Conservation (phyloP, 2,329 filamentous ascomycete species). For the Ilyonectria sp. region DNA sequence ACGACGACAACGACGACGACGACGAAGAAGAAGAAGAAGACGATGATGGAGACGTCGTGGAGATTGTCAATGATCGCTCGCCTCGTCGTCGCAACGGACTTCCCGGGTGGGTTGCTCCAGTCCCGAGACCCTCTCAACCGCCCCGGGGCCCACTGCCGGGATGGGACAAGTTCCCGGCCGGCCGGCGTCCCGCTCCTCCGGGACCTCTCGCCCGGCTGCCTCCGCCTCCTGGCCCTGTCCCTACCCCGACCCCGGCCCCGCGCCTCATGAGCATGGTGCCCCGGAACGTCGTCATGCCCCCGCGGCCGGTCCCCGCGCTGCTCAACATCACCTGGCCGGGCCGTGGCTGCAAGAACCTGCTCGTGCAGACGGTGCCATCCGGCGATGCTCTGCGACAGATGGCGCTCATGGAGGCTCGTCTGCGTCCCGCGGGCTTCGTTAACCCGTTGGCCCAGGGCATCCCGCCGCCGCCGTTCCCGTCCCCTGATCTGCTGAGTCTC, state of each 20-base stretch:
- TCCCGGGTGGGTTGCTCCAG: slow-evolving; percentile 1
- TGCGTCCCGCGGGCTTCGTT: slow-evolving; percentile 33
- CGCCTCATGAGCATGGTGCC: neutral
- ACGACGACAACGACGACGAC: slow-evolving; percentile 20
- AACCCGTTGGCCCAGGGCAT: slow-evolving; percentile 7
- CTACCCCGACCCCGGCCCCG: too few species aligned
- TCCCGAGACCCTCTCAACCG: slow-evolving; percentile 4
- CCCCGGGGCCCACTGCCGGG: slow-evolving; percentile 5
- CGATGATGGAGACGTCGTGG: slow-evolving; percentile 7
- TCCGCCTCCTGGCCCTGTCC: slow-evolving; percentile 11
- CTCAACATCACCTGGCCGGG: slow-evolving; percentile 48
- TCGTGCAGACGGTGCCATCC: slow-evolving; percentile 47
- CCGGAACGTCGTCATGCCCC: neutral
- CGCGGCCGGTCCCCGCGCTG: slow-evolving; percentile 38
- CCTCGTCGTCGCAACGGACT: slow-evolving; percentile 8
- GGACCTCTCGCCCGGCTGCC: slow-evolving; percentile 9
- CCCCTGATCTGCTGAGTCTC: slow-evolving; percentile 15
- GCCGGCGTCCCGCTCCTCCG: neutral
- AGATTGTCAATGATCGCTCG: neutral
- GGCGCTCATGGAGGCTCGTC: slow-evolving; percentile 40
- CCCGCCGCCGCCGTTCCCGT: slow-evolving; percentile 22
- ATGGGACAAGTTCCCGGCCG: neutral
- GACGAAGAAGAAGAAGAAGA: slow-evolving; percentile 5
- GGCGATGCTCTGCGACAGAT: slow-evolving; percentile 53
- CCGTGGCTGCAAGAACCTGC: slow-evolving; percentile 50